Base-by-base conservation (phyloP, 2,329 filamentous ascomycete species). In the Drechmeria coniospora region DNA sequence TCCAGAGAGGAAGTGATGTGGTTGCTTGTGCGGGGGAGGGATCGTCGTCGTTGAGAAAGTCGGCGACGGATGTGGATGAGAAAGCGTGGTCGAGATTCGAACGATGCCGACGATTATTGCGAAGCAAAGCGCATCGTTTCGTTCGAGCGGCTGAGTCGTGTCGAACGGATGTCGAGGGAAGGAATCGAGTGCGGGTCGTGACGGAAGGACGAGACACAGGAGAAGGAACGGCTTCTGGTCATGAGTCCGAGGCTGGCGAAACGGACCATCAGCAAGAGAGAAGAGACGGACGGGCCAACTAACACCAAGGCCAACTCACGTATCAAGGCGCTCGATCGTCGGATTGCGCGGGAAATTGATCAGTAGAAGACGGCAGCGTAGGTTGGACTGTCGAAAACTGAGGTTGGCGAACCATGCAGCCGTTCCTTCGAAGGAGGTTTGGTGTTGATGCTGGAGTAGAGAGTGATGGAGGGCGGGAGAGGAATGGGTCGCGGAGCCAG, bases 401-500 rank as follows among this genome's bases (percentile, higher is more conserved):
- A 24, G 25, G 27, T n/a, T 10, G 12, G 13, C 15, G 25, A 26
- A 22, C 29, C 35, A 40, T 33, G 30, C 25, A 32, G 21, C 23
- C 26, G 29, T 24, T 30, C 26, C 34, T 33, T n/a, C 9, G 20
- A n/a, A 34, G 31, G 32, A 32, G 32, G 33, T 23, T 18, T 32
- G 28, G 34, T 32, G 40, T 34, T 36, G 43, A 44, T 42, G 39
- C 36, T 27, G 37, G 37, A 36, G 39, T 30, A 31, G 35, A 31
- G 30, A 31, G 28, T 28, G 31, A 31, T 27, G 32, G 31, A 38
- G 33, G 32, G 36, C 32, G 36, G 15, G 31, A 21, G 39, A 36
- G 38, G 37, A 34, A 44, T 40, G 39, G 41, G 38, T 43, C 37
- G 37, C 40, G 39, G 37, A 36, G 37, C 34, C 39, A 37, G 37